Evolutionary conservation across 192 early-diverging fungal species (phyloP).

Genomic region (Gamsiella multidivaricata): DNA sequence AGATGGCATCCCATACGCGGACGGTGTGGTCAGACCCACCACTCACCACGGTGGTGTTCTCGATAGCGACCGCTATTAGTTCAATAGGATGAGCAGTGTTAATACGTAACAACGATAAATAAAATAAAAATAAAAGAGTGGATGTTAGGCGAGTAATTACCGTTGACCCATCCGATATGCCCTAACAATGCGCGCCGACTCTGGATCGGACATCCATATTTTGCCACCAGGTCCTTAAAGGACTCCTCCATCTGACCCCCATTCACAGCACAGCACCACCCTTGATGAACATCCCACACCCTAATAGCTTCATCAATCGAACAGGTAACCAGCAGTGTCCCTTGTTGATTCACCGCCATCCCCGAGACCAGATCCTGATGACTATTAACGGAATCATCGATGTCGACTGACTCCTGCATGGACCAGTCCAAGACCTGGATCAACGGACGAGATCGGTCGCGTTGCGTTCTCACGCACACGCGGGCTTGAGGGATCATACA

Average conservation of each 20-base stretch:
- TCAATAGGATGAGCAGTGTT: not conserved
- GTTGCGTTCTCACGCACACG: constrained; percentile 26
- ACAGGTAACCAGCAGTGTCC: constrained; percentile 15
- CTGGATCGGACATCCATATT: constrained; percentile 21
- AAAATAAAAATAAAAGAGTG: not conserved
- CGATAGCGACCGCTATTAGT: constrained; percentile 35
- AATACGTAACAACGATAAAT: not conserved
- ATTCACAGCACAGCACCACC: not conserved
- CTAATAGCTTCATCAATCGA: constrained; percentile 44
- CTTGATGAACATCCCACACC: constrained; percentile 22
- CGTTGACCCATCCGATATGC: constrained; percentile 49
- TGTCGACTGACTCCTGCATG: constrained; percentile 2
- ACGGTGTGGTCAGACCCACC: constrained; percentile 44
- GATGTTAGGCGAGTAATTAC: constrained; percentile 8
- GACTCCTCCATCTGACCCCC: not conserved
- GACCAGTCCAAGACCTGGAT: constrained; percentile 37
- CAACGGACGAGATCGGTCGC: constrained; percentile 2
- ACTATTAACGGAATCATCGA: not conserved
- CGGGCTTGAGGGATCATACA: constrained; percentile 31
- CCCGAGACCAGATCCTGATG: constrained; percentile 46
- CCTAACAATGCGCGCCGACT: constrained; percentile 7
- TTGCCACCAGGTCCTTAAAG: too few relatives aligned
- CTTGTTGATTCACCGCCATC: constrained; percentile 37
- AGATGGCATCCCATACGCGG: constrained; percentile 39
- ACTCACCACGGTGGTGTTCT: constrained; percentile 33